Percentiles rank a stretch among this genome's conserved stretches.
Conservation (phyloP, 129 eudicot genomes). For the Daucus carota region DNA sequence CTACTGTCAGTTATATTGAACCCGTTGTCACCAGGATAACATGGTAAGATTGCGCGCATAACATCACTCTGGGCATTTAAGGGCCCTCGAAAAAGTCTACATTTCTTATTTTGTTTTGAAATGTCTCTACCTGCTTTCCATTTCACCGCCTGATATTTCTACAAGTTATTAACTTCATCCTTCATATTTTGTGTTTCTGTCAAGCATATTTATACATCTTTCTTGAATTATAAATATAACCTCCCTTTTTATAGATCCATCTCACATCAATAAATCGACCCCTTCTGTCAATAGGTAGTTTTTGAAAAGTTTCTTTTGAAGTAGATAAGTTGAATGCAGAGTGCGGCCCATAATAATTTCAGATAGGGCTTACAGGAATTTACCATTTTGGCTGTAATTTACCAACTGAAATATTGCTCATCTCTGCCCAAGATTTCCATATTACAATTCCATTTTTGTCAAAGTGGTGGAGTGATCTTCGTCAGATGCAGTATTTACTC, state of each 20-base stretch:
- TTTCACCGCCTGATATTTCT: neutral
- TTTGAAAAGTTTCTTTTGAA: neutral
- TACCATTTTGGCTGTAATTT: neutral
- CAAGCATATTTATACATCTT: neutral
- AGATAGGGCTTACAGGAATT: neutral
- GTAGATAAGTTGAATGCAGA: neutral
- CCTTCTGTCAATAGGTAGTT: neutral
- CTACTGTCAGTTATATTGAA: neutral
- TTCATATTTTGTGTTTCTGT: neutral
- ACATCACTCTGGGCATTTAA: neutral
- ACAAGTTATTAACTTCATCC: neutral
- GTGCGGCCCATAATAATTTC: neutral
- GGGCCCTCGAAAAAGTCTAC: neutral
- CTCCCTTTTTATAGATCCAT: neutral
- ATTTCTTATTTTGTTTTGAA: neutral
- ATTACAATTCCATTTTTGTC: constrained; percentile 9
- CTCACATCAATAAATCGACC: neutral
- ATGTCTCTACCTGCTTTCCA: neutral
- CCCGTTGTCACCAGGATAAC: neutral
- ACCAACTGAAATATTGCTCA: neutral
- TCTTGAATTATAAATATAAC: too few relatives aligned
- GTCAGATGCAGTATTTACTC: neutral
- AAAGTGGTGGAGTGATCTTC: constrained; percentile 3
- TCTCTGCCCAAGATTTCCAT: neutral
- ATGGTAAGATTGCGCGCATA: neutral